Evolutionary conservation across 306 rosid genomes (phyloP).

Genomic region (Lathyrus tuberosus): DNA sequence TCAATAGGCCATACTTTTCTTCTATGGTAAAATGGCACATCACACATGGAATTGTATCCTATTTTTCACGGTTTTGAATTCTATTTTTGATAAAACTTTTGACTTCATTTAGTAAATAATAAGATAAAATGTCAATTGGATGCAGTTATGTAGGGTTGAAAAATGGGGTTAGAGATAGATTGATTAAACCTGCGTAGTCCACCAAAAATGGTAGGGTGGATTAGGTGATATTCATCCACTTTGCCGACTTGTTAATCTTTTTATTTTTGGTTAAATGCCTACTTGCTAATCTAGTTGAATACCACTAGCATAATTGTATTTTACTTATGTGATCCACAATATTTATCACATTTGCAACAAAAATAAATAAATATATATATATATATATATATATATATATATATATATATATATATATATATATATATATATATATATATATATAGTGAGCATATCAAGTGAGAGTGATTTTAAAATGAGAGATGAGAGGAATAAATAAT

Average conservation of each 20-base stretch:
- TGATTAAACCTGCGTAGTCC: not conserved
- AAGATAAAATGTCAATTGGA: constrained; percentile 1
- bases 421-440: no score
- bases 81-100: no score
- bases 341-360: no score
- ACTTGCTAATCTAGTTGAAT: no score
- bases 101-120: not conserved
- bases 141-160: not conserved
- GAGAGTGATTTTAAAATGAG: no score
- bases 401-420: no score
- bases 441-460: no score
- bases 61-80: not conserved
- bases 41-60: not conserved
- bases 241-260: not conserved
- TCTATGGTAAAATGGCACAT: not conserved
- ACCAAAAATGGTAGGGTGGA: not conserved
- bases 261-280: not conserved
- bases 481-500: no score
- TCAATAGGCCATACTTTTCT: not conserved
- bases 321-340: no score
- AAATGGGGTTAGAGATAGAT: not conserved
- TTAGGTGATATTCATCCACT: not conserved
- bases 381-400: no score
- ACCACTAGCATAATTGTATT: no score
- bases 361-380: no score